A percentile compares a stretch with the other conserved stretches of the same genome.
Conservation (phyloP, 129 eudicot species). For the Dittrichia graveolens region DNA sequence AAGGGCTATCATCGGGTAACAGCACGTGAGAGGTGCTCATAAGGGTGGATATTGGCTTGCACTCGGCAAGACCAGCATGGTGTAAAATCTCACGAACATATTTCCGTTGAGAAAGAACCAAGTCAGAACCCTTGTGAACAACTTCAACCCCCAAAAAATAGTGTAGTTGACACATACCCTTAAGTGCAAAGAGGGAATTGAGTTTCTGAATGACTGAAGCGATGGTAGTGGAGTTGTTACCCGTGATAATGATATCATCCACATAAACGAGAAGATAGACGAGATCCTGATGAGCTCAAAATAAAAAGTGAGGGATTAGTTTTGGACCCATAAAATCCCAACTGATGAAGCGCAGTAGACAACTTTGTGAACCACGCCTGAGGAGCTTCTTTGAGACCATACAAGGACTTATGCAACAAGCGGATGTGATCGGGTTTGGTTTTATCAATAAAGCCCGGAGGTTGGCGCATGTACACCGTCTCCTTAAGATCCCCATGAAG, state of each 20-base stretch:
- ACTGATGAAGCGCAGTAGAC: not conserved
- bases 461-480: no score
- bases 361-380: not conserved
- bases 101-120: conserved; percentile 7
- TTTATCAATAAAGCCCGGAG: conserved; percentile 4
- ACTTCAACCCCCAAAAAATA: conserved; percentile 2
- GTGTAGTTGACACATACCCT: conserved; percentile 3
- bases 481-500: no score
- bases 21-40: conserved; percentile 1
- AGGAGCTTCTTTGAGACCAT: not conserved
- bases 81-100: not conserved
- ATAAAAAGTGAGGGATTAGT: no score
- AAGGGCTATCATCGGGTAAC: not conserved
- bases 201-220: not conserved
- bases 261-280: no score
- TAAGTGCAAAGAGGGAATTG: not conserved
- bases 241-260: not conserved
- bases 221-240: not conserved
- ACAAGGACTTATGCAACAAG: not conserved
- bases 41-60: not conserved
- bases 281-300: no score
- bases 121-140: not conserved
- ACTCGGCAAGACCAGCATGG: not conserved
- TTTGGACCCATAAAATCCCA: not conserved
- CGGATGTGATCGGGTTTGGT: not conserved